Conservation (phyloP, 805 yeast species). For the Wickerhamomyces strasburgensis region DNA sequence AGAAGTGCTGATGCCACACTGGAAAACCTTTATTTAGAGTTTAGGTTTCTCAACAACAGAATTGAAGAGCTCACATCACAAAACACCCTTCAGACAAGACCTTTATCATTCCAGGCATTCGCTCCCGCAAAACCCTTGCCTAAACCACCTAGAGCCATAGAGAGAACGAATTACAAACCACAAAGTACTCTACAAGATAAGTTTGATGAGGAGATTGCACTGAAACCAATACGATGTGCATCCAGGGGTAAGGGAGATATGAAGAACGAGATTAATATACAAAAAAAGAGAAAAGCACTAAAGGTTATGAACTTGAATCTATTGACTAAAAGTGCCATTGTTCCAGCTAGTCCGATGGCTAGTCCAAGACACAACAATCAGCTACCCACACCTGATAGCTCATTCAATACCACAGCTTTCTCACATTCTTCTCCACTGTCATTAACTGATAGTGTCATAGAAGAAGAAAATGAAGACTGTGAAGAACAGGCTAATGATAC, state of each 20-base stretch:
- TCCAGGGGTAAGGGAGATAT: slow-evolving; percentile 5
- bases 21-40: slow-evolving; percentile 39
- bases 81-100: slow-evolving; percentile 2
- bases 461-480: background rate
- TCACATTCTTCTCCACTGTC: slow-evolving; percentile 2
- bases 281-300: slow-evolving; percentile 1
- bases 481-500: no score
- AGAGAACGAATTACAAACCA: background rate
- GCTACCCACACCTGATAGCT: slow-evolving; percentile 16
- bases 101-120: slow-evolving; percentile 1
- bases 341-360: slow-evolving; percentile 1
- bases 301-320: slow-evolving; percentile 4
- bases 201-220: slow-evolving; percentile 2
- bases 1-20: slow-evolving; percentile 41
- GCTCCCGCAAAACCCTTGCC: background rate
- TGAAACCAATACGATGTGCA: slow-evolving; percentile 19
- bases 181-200: slow-evolving; percentile 1
- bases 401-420: slow-evolving; percentile 7
- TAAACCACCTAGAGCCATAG: background rate
- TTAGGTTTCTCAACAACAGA: slow-evolving; percentile 27
- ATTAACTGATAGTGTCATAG: background rate
- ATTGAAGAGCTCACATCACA: slow-evolving; percentile 7
- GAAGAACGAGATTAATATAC: background rate
- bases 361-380: background rate
- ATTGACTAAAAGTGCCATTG: background rate